Base-by-base conservation (phyloP, 2,329 filamentous ascomycete genomes). In the Cryphonectria nitschkei region DNA sequence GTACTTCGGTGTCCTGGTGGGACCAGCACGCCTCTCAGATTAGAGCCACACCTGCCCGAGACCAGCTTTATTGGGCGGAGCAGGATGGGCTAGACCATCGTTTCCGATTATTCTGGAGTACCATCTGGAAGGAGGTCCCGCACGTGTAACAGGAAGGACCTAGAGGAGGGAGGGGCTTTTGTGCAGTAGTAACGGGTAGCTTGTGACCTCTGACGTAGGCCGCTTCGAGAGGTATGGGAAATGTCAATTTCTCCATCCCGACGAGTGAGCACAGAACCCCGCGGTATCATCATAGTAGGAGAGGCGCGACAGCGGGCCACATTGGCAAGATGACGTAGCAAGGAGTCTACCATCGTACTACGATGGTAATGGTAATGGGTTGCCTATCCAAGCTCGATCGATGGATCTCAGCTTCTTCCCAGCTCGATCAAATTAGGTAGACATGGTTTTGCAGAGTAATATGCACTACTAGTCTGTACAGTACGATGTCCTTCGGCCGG, bases 181-280 rank as follows among this genome's bases (percentile, higher is more conserved):
- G 54, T 50, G 46, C 22, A 22, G 46, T 58, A 26, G 26, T 19
- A n/a, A 1, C 19, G 34, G 32, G 16, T 34, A 9, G 3, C 58
- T n/a, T 61, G 58, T 61, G 58, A 61, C 34, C 58, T 61, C 58
- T 61, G 58, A 61, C 58, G 58, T 61, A 61, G 58, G 34, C 52
- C 52, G 5, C n/a, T 7, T 5, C 4, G 52, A 26, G 13, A n/a
- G n/a, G 16, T 29, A 32, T 58, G 54, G 46, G 54, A 32, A 58
- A 58, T 58, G 14, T 58, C 13, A 14, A 32, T 8, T n/a, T 58
- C 29, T 16, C 54, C 54, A 58, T 58, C 14, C 14, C 26, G 26
- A 8, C 54, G 19, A 16, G 26, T 16, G 26, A 50, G 46, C 46
- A n/a, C 54, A 8, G 0, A 19, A 58, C 14, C 54, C 54, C 54